phyloP scores from a whole-genome alignment of 1,139 yeast genomes.

The Kodamaea sp. region DNA sequence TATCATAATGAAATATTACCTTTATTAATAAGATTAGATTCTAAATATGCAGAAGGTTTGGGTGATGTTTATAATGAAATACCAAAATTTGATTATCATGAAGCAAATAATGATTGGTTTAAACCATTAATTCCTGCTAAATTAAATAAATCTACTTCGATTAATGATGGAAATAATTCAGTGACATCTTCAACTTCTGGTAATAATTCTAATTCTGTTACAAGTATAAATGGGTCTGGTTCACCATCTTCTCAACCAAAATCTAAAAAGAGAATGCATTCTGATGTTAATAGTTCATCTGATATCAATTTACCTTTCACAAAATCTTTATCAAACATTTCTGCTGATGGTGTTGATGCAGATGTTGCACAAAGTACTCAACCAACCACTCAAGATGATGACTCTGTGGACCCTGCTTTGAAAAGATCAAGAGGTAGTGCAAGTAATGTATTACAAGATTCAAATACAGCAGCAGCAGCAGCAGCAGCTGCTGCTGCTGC shows the following conservation, averaged over 20 bases:
- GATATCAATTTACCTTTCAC: conserved; percentile 11
- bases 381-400: conserved; percentile 17
- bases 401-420: conserved; percentile 30
- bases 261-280: conserved; percentile 16
- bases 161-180: too few relatives aligned
- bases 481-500: conserved; percentile 8
- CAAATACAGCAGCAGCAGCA: conserved; percentile 6
- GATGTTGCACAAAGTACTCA: conserved; percentile 6
- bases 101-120: conserved; percentile 28
- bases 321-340: conserved; percentile 9
- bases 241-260: background rate
- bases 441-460: conserved; percentile 10
- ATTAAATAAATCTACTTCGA: conserved; percentile 9
- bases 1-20: conserved; percentile 41
- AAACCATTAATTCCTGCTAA: conserved; percentile 27
- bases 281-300: conserved; percentile 9
- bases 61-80: conserved; percentile 30
- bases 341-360: conserved; percentile 9
- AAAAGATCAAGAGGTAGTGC: conserved; percentile 19
- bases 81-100: conserved; percentile 35
- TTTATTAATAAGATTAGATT: conserved; percentile 28
- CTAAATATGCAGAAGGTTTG: conserved; percentile 29
- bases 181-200: too few relatives aligned
- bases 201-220: too few relatives aligned
- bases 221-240: background rate